Evolutionary conservation across 129 eudicot species (phyloP), one percentile per base, ranked within the genome.

Genomic region (Flaveria brownii): DNA sequence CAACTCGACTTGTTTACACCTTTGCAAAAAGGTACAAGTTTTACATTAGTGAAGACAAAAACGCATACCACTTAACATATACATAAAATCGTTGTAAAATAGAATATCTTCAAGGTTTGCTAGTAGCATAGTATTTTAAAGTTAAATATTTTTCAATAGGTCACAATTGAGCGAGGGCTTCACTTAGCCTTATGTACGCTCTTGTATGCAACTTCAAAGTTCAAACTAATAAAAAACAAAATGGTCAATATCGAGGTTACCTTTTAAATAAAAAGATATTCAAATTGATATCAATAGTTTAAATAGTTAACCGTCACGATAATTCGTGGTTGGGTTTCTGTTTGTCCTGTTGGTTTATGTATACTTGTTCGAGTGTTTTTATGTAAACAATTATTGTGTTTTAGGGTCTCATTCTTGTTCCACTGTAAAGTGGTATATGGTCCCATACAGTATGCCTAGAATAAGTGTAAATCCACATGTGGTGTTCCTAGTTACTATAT

Each of bases 401-500:
- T 55, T 69, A 60, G 36, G 76, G 82, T 78, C 76, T 57, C 63
- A 78, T 56, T 78, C 82, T 78, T 70, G 83, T 54, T 80, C 70
- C 51, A 62, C 74, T 73, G 83, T 80, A 80, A 59, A 59, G 65
- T 23, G 65, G 65, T 73, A 42, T 42, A 70, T 57, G 83, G 83
- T 80, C 83, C 83, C 83, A 43, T 41, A 16, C 1, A 10, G 65
- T 9, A 59, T 9, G 78, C 60, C 66, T 70, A 33, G 23, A 64
- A 72, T 55, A 73, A 80, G 74, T 80, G 60, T 80, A 65, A 42
- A 65, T 57, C 41, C 83, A 80, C 83, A 80, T 80, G 83, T 33
- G 45, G 69, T 80, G 83, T 80, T 80, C 79, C 83, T 80, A 22
- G 69, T 80, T 80, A 65, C 79, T 65, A 50, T 25, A 72, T 72